phyloP scores from a whole-genome alignment of 2,329 filamentous ascomycete species.

The Neophaeococcomyces aloes region DNA sequence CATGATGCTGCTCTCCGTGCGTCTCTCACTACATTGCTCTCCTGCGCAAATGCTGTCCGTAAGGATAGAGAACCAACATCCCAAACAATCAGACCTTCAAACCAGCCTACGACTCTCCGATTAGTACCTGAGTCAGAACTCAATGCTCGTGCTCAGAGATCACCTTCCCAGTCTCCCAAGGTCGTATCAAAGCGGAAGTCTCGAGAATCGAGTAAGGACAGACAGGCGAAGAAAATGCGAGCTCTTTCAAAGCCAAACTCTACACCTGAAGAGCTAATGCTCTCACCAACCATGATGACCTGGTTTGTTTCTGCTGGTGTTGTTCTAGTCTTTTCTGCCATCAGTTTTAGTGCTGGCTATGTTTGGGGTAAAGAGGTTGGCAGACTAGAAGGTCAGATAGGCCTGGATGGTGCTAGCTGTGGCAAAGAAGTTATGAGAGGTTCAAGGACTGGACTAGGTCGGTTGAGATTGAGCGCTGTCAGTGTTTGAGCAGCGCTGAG shows the following conservation, averaged over 20 bases:
- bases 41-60: constrained; percentile 84
- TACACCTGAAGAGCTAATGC: constrained; percentile 26
- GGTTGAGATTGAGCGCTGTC: constrained; percentile 33
- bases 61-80: constrained; percentile 42
- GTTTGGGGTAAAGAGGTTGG: constrained; percentile 51
- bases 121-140: constrained; percentile 52
- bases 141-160: constrained; percentile 18
- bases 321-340: constrained; percentile 52
- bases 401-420: constrained; percentile 29
- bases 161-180: constrained; percentile 19
- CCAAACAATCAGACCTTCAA: constrained; percentile 9
- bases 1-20: constrained; percentile 88
- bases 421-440: constrained; percentile 34
- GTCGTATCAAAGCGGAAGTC: constrained; percentile 20
- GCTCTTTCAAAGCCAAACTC: constrained; percentile 25
- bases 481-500: constrained; percentile 12
- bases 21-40: constrained; percentile 86
- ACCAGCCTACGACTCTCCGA: constrained; percentile 34
- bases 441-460: constrained; percentile 31
- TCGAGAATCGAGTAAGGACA: constrained; percentile 31
- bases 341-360: constrained; percentile 56
- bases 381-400: constrained; percentile 36
- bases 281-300: constrained; percentile 52
- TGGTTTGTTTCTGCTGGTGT: constrained; percentile 58
- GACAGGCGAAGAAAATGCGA: constrained; percentile 24